Base-by-base conservation (phyloP, 768 basidiomycete species). In the Auriscalpium microsporum region DNA sequence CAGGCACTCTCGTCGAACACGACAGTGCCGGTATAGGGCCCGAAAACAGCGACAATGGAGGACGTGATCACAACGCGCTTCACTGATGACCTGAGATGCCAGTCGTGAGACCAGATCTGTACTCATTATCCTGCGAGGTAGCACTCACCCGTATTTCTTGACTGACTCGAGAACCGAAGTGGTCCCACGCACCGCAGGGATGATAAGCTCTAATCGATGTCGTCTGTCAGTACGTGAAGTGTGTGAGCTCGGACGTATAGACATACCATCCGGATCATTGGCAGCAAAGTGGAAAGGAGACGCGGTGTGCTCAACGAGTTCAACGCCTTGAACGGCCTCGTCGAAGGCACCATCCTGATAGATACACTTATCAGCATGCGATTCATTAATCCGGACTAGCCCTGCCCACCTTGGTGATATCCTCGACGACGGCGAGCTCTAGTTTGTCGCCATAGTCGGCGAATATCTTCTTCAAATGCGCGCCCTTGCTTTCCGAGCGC, bases 21-120 rank as follows among this genome's bases (percentile, higher is more conserved):
- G 21, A 19, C n/a, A 45, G 37, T 46, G 21, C 42, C 45, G 13
- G 11, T 17, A 14, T 13, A 48, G 52, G 35, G 50, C 10, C 48
- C 21, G 21, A 21, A 21, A 21, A 21, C 21, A 21, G 21, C 21
- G 21, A 21, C 21, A 21, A 21, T 21, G 19, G 65, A 63, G 16
- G 21, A 69, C 35, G 76, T 77, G 59, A 77, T 61, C 16, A 77
- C 73, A 4, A 78, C 68, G 16, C 77, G 67, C 66, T 75, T 67
- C 57, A 78, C 64, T 3, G 61, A 42, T 4, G 66, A 54, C 54
- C 69, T 68, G 53, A 2, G 10, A 16, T 6, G 38, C 13, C 21
- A 36, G n/a, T 19, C 10, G 45, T 46, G n/a, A 46, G 34, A 10
- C 11, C 8, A 13, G 28, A 1, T 10, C n/a, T 21, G 19, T n/a